Evolutionary conservation across 1,139 yeast genomes (phyloP).

Genomic region (Eremothecium gossypii): DNA sequence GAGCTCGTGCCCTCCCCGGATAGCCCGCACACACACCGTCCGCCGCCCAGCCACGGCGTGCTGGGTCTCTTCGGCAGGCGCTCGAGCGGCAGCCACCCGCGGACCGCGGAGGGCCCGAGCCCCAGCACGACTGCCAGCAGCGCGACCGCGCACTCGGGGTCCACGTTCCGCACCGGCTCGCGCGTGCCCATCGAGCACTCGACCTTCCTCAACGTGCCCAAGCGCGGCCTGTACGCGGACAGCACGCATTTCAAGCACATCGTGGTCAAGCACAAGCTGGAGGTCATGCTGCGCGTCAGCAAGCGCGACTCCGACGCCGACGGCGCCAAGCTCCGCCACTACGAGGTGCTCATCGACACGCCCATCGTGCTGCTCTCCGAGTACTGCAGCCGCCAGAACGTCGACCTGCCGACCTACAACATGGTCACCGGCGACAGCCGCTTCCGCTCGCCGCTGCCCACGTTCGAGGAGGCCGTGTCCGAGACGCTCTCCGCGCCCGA

Average conservation of each 20-base stretch:
- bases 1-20: constrained; percentile 14
- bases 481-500: constrained; percentile 28
- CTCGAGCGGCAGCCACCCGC: constrained; percentile 10
- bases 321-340: constrained; percentile 59
- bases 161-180: constrained; percentile 16
- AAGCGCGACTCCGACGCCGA: constrained; percentile 45
- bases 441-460: constrained; percentile 35
- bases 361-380: constrained; percentile 68
- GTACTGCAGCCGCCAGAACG: constrained; percentile 56
- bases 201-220: constrained; percentile 23
- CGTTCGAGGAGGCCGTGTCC: constrained; percentile 49
- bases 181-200: constrained; percentile 20
- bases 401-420: constrained; percentile 64
- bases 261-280: constrained; percentile 65
- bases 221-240: constrained; percentile 53
- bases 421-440: constrained; percentile 32
- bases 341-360: constrained; percentile 82
- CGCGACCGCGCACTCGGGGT: constrained; percentile 2
- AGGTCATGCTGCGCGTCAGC: constrained; percentile 69
- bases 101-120: constrained; percentile 4
- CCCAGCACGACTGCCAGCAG: background rate
- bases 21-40: constrained; percentile 8
- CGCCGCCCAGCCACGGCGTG: constrained; percentile 17
- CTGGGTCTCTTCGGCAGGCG: constrained; percentile 23
- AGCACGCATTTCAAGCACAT: constrained; percentile 58